Evolutionary conservation across 345 rosid species (phyloP).

Genomic region (Sisymbrium irio): DNA sequence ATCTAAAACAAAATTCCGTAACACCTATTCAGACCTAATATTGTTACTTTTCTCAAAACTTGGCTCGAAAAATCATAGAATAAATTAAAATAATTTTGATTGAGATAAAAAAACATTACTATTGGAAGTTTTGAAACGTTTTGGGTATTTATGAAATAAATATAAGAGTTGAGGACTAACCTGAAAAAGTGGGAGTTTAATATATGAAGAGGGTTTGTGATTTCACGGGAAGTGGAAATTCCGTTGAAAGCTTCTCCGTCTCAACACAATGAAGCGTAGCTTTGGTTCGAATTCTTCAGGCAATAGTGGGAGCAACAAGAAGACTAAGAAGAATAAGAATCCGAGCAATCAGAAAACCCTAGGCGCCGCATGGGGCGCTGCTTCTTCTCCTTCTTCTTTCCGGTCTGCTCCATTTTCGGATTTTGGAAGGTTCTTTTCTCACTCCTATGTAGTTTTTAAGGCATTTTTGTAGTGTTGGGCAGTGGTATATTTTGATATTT

Average conservation of each 20-base stretch:
- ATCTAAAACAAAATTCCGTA: neutral
- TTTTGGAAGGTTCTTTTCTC: constrained; percentile 62
- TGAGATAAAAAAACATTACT: neutral
- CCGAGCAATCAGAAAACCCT: constrained; percentile 76
- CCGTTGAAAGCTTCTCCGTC: constrained; percentile 33
- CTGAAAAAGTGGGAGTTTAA: neutral
- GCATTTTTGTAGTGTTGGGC: neutral
- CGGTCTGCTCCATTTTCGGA: constrained; percentile 71
- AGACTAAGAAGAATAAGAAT: constrained; percentile 40
- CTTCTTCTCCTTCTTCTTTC: constrained; percentile 72
- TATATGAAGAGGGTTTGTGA: neutral
- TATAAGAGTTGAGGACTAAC: constrained; percentile 4
- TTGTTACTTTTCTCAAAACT: neutral
- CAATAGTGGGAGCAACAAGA: constrained; percentile 34
- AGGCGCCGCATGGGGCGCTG: constrained; percentile 88
- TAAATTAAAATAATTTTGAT: neutral
- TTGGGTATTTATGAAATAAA: neutral
- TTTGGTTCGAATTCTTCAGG: constrained; percentile 44
- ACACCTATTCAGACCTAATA: neutral
- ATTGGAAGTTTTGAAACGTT: neutral
- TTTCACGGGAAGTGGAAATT: neutral
- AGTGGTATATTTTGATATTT: neutral
- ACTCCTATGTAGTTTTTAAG: neutral
- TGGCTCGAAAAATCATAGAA: neutral
- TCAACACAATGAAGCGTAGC: constrained; percentile 55